Evolutionary conservation across 2,329 filamentous ascomycete species (phyloP), one percentile per base, ranked within the genome.

Genomic region (Thielaviopsis ethacetica): DNA sequence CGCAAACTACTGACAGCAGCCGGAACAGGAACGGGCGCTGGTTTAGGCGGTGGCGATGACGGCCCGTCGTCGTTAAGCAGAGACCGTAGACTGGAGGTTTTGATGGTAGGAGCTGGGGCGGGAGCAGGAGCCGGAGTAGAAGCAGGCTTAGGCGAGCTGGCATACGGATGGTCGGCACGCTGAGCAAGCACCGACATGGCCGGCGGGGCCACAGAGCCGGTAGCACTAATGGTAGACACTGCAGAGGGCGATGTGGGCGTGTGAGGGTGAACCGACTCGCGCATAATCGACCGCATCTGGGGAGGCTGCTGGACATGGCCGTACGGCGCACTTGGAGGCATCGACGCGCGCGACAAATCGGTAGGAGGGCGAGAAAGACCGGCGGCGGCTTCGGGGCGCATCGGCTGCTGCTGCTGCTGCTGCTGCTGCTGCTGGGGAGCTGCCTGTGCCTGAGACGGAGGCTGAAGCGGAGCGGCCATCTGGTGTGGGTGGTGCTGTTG

Each of bases 71-170:
- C 79, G 63, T 83, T 83, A 2, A 85, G 71, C 62, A 85, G 68
- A 0, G 80, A 79, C 76, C 83, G 82, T 62, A 85, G 75, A 62
- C 72, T 84, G 15, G 80, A 83, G 7, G 76, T 82, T 70, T 83
- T 84, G n/a, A 77, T 68, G 27, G 73, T 68, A 22, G 73, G 66
- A 27, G 71, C 68, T 9, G 71, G 71, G 2, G 71, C 70, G 9
- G 59, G 53, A 30, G 21, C 41, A 7, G 19, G 61, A 30, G 58
- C 15, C 30, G 56, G 53, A n/a, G 13, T 7, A 44, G 38, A 5
- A 51, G 34, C 24, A 9, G 59, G 59, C 59, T 58, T 61, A 1
- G 59, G 59, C 13, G 59, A 58, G 49, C 27, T 49, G 12, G 30
- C 56, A 24, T 58, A 59, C 10, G 53, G 51, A 21, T 61, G 56